A percentile compares a stretch with the other conserved stretches of the same genome.
Conservation (phyloP, 768 basidiomycete species). For the Gyrodon lividus region DNA sequence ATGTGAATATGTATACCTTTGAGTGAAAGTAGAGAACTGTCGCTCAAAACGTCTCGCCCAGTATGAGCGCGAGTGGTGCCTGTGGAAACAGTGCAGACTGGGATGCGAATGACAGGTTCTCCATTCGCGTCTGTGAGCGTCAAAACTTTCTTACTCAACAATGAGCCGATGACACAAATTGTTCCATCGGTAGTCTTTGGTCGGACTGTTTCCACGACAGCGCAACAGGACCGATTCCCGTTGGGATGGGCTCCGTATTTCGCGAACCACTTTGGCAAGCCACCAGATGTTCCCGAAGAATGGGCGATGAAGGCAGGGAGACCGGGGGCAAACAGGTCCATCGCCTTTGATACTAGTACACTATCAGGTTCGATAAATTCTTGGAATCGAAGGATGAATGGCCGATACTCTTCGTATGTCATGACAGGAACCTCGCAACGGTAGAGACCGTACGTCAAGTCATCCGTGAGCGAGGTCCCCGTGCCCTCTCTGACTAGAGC, state of each 20-base stretch:
- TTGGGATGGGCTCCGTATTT: conserved; percentile 1
- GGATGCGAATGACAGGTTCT: neutral
- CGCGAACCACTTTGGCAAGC: conserved; percentile 9
- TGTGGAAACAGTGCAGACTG: neutral
- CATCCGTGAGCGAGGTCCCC: neutral
- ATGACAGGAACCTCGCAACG: conserved; percentile 12
- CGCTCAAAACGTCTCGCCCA: neutral
- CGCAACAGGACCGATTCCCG: neutral
- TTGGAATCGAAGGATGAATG: conserved; percentile 10
- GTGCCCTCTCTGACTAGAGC: neutral
- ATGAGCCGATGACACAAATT: neutral
- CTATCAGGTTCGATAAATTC: conserved; percentile 6
- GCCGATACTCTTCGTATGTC: conserved; percentile 16
- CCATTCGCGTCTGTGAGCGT: neutral
- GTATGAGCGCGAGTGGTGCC: neutral
- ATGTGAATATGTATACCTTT: neutral
- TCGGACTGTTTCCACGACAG: neutral
- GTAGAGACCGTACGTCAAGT: conserved; percentile 5
- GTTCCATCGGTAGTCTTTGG: neutral
- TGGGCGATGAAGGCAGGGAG: conserved; percentile 15
- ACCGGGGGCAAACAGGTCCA: conserved; percentile 16
- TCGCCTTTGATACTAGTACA: neutral
- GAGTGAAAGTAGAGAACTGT: neutral
- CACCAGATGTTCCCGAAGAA: conserved; percentile 21
- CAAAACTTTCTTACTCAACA: neutral